Conservation (phyloP, 1,139 yeast genomes). For the Yamadazyma kanchanaburiensis region DNA sequence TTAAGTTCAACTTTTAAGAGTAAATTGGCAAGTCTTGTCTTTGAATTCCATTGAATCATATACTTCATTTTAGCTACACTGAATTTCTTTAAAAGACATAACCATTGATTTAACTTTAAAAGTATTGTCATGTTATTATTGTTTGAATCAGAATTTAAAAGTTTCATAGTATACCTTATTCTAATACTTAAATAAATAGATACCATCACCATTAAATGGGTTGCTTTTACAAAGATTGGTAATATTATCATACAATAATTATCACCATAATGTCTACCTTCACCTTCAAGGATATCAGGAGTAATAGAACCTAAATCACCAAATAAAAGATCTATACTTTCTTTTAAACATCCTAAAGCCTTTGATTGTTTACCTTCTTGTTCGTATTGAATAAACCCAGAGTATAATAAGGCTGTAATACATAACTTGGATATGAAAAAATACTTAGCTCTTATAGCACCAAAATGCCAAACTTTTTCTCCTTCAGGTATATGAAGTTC, state of each 20-base stretch:
- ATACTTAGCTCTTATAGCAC: slow-evolving; percentile 2
- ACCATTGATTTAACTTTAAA: slow-evolving; percentile 1
- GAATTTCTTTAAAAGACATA: slow-evolving; percentile 4
- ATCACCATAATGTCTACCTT: slow-evolving; percentile 4
- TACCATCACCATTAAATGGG: slow-evolving; percentile 5
- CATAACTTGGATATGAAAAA: slow-evolving; percentile 4
- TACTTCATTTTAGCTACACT: slow-evolving; percentile 6
- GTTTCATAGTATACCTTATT: slow-evolving; percentile 8
- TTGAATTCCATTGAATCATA: slow-evolving; percentile 5
- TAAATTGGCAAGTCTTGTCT: no score
- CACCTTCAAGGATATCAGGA: slow-evolving; percentile 2
- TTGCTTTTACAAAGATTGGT: slow-evolving; percentile 5
- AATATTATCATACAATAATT: slow-evolving; percentile 7
- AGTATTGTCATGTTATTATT: background rate
- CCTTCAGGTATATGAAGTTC: slow-evolving; percentile 3
- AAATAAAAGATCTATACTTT: slow-evolving; percentile 4
- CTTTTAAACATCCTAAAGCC: slow-evolving; percentile 5
- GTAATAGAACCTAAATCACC: slow-evolving; percentile 6
- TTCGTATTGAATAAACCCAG: slow-evolving; percentile 6
- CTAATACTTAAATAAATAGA: slow-evolving; percentile 4
- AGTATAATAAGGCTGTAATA: slow-evolving; percentile 3
- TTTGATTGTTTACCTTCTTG: slow-evolving; percentile 2
- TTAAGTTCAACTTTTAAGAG: no score
- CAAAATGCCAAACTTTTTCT: slow-evolving; percentile 8
- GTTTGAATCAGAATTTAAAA: background rate